These are phyloP conservation scores for Rosa lucieae DNA, from an alignment of 306 rosid genomes.

Conservation along the genomic window DNA sequence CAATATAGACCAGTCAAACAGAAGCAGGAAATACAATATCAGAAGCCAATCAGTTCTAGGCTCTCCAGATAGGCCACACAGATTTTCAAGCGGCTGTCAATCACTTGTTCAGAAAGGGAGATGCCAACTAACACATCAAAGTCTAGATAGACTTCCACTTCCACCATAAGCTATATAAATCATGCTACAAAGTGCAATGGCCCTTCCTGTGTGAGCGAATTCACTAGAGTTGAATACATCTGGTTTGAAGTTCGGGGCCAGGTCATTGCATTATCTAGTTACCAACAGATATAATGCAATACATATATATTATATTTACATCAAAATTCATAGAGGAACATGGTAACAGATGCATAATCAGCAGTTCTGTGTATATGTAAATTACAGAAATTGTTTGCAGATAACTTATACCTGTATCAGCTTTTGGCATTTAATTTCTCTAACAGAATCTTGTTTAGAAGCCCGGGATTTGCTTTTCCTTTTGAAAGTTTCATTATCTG, in stretches of 20 bases:
- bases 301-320: not conserved
- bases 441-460: conserved; percentile 80
- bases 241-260: not conserved
- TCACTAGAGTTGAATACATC: not conserved
- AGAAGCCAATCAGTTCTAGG: not conserved
- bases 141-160: not conserved
- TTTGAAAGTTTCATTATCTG: conserved; percentile 89
- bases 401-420: conserved; percentile 36
- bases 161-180: not conserved
- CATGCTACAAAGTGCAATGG: not conserved
- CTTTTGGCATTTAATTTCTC: conserved; percentile 72
- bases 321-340: not conserved
- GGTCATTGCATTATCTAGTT: not conserved
- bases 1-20: not conserved
- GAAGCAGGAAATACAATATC: not conserved
- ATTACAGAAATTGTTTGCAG: not conserved
- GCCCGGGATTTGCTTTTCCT: conserved; percentile 93
- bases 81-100: not conserved
- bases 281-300: not conserved
- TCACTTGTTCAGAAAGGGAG: not conserved
- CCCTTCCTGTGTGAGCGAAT: not conserved
- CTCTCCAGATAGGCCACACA: not conserved
- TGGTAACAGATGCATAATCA: not conserved
- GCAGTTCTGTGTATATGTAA: not conserved
- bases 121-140: not conserved